These are phyloP conservation scores for Paracorniculantispora psalliotae DNA, from an alignment of 2,329 filamentous ascomycete species.

Conservation along the genomic window DNA sequence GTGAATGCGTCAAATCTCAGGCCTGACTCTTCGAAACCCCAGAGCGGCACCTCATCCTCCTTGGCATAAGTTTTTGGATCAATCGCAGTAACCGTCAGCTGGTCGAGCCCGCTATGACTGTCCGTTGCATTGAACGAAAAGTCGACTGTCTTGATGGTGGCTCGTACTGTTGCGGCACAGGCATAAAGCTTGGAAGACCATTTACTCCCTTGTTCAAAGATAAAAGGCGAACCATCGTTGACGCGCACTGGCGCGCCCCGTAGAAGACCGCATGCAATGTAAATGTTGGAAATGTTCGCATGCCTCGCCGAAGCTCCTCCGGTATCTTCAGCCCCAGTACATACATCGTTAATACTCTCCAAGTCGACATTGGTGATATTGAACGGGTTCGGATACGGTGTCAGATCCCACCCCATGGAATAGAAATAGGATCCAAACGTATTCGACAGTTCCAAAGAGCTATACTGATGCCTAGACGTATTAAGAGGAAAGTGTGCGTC, in stretches of 20 bases:
- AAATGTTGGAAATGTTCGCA: neutral
- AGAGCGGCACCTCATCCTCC: neutral
- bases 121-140: neutral
- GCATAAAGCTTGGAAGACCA: neutral
- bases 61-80: neutral
- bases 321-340: no score
- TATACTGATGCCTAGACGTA: no score
- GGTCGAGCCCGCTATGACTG: neutral
- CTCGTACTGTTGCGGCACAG: neutral
- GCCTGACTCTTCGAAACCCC: neutral
- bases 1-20: neutral
- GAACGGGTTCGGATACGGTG: no score
- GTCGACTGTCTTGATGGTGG: neutral
- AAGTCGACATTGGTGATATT: no score
- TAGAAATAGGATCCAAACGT: no score
- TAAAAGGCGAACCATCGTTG: neutral
- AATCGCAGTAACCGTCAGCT: neutral
- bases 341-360: no score
- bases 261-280: neutral
- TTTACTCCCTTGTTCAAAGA: neutral
- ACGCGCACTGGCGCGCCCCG: no score
- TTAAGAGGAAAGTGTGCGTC: no score
- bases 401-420: no score
- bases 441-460: no score
- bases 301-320: no score